Evolutionary conservation across 345 rosid genomes (phyloP), one percentile per base, ranked within the genome.

Genomic region (Brassica carinata): DNA sequence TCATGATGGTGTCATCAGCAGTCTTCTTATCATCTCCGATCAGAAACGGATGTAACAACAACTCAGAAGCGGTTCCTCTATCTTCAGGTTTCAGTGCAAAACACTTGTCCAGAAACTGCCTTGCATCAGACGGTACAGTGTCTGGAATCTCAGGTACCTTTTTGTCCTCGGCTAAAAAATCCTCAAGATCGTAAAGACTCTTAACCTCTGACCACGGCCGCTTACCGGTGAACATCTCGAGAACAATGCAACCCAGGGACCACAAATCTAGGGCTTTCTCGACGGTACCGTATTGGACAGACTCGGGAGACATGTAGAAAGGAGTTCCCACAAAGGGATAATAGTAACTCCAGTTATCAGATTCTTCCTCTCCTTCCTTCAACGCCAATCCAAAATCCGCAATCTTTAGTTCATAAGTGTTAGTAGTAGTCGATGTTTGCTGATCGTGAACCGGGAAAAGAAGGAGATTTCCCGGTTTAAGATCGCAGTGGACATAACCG

Each of bases 231-330:
- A 14, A 61, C 84, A 81, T 76, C 84, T 71, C 68, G 8, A 81
- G 62, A 53, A 77, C 84, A 0, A 81, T 15, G 13, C 81, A 66
- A 13, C 84, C 84, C 8, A 81, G 9, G 3, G 84, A 81, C 84
- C 79, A 76, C 31, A 81, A 61, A 76, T 81, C 84, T 67, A 81
- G 74, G 77, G 73, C 14, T 71, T 65, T 45, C 61, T 64, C 64
- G 7, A 76, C 76, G 2, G 2, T 14, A 7, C 61, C 81, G 1
- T 58, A 19, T 0, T 9, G 0, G 1, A 73, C 79, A 0, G 83
- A 80, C 8, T 80, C 79, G 5, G 79, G 83, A 0, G 79, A 64
- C 83, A 80, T 75, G 34, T 80, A 70, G 18, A 51, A 0, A 51
- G 58, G 58, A 51, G 58, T 51, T 51, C 58, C 58, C 58, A 51